Base-by-base conservation (phyloP, 495 filamentous ascomycete genomes). In the Thermothielavioides terrestris region DNA sequence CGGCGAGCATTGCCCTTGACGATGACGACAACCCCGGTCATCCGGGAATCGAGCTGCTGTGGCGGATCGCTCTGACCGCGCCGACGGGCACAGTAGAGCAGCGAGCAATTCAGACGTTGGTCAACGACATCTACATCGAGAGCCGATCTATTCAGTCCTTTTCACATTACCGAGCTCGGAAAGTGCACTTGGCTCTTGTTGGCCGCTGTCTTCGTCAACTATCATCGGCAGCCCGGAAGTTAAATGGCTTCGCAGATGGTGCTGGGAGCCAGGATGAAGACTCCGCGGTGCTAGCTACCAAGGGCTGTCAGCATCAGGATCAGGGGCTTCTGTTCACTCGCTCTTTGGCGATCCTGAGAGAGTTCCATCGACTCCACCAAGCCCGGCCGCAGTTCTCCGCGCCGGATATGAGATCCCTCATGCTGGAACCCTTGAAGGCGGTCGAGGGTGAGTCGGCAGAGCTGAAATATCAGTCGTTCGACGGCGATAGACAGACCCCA, bases 121-220 rank as follows among this genome's bases (percentile, higher is more conserved):
- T 89, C 23, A 57, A 59, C 28, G 73, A 81, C 25, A 72, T 86
- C n/a, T 94, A 90, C 55, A 63, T 95, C 12, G 81, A 75, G 23
- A 73, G 70, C 55, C 50, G 58, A 14, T 62, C 67, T 6, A 75
- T 77, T 18, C 42, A 65, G 30, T 60, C 64, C 1, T 66, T 77
- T 38, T 60, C 69, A 8, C 68, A 68, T 17, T 63, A 70, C n/a
- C 68, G 68, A 17, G 68, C 70, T 22, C 63, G 68, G 20, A 68
- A 61, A 56, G 84, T 90, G n/a, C 89, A 95, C 64, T 72, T 91
- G 48, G 73, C 76, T 9, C 72, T 95, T 11, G 86, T 88, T 15
- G 74, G 85, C 53, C 81, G 86, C 40, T 95, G 89, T 56, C 75
- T 94, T 10, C 66, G 75, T 14, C 85, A 92, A 59, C 73, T 95